Conservation (phyloP, 768 basidiomycete species). For the Mycena metata region DNA sequence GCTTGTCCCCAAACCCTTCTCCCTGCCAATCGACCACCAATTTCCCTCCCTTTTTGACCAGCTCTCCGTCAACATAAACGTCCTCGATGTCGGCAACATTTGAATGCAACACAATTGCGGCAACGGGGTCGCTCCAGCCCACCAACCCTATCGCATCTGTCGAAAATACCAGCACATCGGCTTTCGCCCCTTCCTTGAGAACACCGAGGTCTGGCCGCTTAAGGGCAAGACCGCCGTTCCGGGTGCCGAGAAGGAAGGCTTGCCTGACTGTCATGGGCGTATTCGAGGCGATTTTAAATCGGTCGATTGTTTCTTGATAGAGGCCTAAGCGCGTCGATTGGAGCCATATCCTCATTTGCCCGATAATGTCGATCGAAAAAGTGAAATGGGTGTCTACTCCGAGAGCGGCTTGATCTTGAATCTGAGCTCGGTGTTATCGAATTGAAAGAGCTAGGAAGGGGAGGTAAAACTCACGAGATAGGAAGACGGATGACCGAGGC, state of each 20-base stretch:
- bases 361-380: conserved; percentile 8
- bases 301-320: conserved; percentile 11
- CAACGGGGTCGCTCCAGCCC: conserved; percentile 28
- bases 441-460: background rate
- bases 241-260: conserved; percentile 25
- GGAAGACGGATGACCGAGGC: conserved; percentile 7
- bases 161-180: conserved; percentile 15
- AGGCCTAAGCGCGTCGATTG: too few relatives aligned
- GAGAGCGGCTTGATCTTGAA: conserved; percentile 21
- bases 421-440: conserved; percentile 2
- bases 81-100: conserved; percentile 30
- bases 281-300: conserved; percentile 10
- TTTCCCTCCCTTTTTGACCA: conserved; percentile 19
- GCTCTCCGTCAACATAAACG: conserved; percentile 19
- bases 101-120: conserved; percentile 25
- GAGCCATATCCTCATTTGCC: too few relatives aligned
- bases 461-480: background rate
- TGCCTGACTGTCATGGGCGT: conserved; percentile 22
- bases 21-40: conserved; percentile 24
- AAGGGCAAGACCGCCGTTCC: conserved; percentile 26
- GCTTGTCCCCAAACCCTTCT: conserved; percentile 17
- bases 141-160: conserved; percentile 18
- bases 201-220: conserved; percentile 25
- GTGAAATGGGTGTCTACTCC: conserved; percentile 25
- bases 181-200: conserved; percentile 15